Base-by-base conservation (phyloP, 1,284 basidiomycete species). In the Heliocybe sulcata region DNA sequence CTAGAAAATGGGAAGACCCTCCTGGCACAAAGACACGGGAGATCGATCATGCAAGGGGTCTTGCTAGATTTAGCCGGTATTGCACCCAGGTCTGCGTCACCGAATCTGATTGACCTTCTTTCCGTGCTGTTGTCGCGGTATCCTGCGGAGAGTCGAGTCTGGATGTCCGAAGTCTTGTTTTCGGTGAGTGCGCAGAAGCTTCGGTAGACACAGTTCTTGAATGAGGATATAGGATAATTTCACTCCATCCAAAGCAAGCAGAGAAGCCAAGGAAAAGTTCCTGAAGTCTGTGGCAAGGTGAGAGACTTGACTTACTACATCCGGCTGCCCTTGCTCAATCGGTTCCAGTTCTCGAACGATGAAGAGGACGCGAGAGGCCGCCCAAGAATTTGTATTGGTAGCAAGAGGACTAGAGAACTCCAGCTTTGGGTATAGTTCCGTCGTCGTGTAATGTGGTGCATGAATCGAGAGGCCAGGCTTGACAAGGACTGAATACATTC, bases 61-160 rank as follows among this genome's bases (percentile, higher is more conserved):
- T 67, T 95, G 4, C 76, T 78, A 54, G 92, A 88, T 16, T 90
- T 94, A 45, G 92, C 89, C 0, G 84, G 87, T 10, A 78, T 87
- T 10, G 87, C 92, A 1, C 93, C 93, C 0, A 75, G 92, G 55
- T 91, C 89, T 23, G 85, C 83, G n/a, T 84, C 87, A 8, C 85
- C 82, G 10, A 94, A 95, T 64, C 72, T 94, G 23, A 87, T 91
- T 4, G 92, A 94, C 61, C 69, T 94, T 31, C 71, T 95, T 45
- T 82, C 85, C 3, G 80, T 77, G 26, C 67, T 94, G 38, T 73
- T 84, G 31, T 76, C 75, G 9, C 76, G 87, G 42, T 74, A 77
- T 59, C 77, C 75, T 12, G 70, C 69, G 38, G 80, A 79, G 63
- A 81, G 76, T 67, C 76, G 71, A 65, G 71, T 60, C 16, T 95